Evolutionary conservation across 73 alveolate genomes (phyloP), one percentile per base, ranked within the genome.

Genomic region (Tetrahymena thermophila): DNA sequence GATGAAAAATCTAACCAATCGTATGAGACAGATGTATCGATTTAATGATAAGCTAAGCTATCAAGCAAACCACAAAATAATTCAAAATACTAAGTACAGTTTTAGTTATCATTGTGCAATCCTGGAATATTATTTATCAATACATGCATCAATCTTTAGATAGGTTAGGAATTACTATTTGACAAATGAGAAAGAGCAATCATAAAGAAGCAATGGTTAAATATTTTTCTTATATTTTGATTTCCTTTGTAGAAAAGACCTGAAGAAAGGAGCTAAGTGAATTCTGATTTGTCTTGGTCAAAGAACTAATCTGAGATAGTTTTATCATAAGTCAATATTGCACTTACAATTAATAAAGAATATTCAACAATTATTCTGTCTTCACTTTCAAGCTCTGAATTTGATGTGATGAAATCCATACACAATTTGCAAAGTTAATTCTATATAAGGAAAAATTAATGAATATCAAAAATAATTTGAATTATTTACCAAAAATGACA

Each of bases 281-380:
- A 95, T 35, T 95, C 97, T 6, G 35, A 25, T 50, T 89, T 50
- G 23, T 44, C 94, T n/a, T 55, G 31, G 21, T 71, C 93, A 23
- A n/a, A 43, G 44, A 83, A 43, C 34, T 85, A 50, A 85, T 71
- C 89, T 23, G 89, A 71, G 23, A 95, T 42, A 43, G 85, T 93
- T 58, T 95, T 37, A 89, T 89, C 94, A 96, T 93, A 85, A 15
- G 84, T 34, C 94, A 96, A 93, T 25, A 94, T 57, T 23, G 94
- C 96, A 40, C 96, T 93, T 85, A 89, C 85, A 31, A 85, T 58
- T 21, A 89, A 55, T 21, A 96, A 40, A 42, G 97, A 95, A 37
- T 84, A 96, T 40, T 96, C 98, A 83, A 96, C 94, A 44, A 96
- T 96, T 7, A 35, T 93, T 96, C 96, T 96, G 56, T 96, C 98